Percentiles rank a stretch among this genome's conserved stretches.
Conservation (phyloP, 2,329 filamentous ascomycete species). For the Phialocephala sp. region DNA sequence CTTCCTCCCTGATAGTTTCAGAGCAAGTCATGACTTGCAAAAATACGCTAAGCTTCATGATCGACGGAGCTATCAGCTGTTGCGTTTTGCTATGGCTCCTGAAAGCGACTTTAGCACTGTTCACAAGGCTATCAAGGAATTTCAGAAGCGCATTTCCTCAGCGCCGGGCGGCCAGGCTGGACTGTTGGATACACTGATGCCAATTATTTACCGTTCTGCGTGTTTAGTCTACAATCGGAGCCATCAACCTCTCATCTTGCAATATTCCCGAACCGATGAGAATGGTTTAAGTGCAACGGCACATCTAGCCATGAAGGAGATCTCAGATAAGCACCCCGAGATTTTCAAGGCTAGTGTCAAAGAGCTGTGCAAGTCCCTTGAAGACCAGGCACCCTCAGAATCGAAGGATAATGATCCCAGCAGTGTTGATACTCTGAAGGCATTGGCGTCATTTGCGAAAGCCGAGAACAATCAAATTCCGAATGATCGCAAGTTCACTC, state of each 20-base stretch:
- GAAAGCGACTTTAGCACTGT: constrained; percentile 94
- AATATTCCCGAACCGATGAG: constrained; percentile 83
- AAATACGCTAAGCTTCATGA: constrained; percentile 93
- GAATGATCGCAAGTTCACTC: constrained; percentile 77
- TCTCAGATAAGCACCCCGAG: constrained; percentile 86
- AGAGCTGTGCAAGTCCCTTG: constrained; percentile 85
- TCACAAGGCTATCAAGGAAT: constrained; percentile 86
- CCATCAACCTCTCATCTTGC: constrained; percentile 88
- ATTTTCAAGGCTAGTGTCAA: constrained; percentile 93
- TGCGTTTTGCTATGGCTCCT: constrained; percentile 82
- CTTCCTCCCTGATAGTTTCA: constrained; percentile 76
- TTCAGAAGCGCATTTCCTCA: constrained; percentile 79
- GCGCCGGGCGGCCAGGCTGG: constrained; percentile 61
- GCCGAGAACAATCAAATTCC: constrained; percentile 82
- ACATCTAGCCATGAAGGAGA: constrained; percentile 89
- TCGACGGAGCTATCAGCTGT: constrained; percentile 85
- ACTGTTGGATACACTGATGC: constrained; percentile 79
- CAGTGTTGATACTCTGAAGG: constrained; percentile 90
- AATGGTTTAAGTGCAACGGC: constrained; percentile 78
- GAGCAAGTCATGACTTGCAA: constrained; percentile 77
- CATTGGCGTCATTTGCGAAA: constrained; percentile 88
- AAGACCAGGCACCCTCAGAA: constrained; percentile 77
- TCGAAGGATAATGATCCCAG: constrained; percentile 70
- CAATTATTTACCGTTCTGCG: constrained; percentile 82
- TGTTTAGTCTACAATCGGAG: constrained; percentile 93